phyloP scores from a whole-genome alignment of 2,329 filamentous ascomycete species.

The Ophiostoma fasciatum region DNA sequence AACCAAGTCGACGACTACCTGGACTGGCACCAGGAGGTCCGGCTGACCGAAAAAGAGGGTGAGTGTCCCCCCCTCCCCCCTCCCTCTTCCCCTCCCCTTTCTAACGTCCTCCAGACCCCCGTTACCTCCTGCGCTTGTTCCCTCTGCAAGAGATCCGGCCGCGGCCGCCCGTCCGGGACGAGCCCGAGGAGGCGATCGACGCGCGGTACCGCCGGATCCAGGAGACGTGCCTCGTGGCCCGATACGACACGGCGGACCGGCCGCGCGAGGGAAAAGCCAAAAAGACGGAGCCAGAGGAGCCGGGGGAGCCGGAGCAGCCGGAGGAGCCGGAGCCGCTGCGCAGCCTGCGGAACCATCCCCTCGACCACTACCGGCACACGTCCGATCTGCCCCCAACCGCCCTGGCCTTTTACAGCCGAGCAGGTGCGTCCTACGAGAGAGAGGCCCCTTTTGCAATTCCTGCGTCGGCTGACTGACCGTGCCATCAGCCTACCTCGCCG shows the following conservation, averaged over 20 bases:
- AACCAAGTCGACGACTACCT: constrained; percentile 59
- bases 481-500: constrained; percentile 19
- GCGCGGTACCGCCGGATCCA: constrained; percentile 4
- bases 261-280: neutral
- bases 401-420: constrained; percentile 26
- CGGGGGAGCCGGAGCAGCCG: neutral
- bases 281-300: neutral
- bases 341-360: neutral
- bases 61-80: neutral
- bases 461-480: no score
- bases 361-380: constrained; percentile 22
- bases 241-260: neutral
- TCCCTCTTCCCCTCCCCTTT: no score
- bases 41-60: constrained; percentile 16
- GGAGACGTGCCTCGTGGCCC: constrained; percentile 3
- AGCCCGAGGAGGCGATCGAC: constrained; percentile 8
- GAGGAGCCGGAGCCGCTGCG: neutral
- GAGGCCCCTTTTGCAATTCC: neutral
- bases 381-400: constrained; percentile 27
- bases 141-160: constrained; percentile 1
- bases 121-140: constrained; percentile 8
- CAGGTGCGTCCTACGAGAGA: constrained; percentile 16
- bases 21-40: constrained; percentile 62
- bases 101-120: constrained; percentile 1
- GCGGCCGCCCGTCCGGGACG: constrained; percentile 6